phyloP scores from a whole-genome alignment of 768 basidiomycete species.

The Suillus cothurnatus region DNA sequence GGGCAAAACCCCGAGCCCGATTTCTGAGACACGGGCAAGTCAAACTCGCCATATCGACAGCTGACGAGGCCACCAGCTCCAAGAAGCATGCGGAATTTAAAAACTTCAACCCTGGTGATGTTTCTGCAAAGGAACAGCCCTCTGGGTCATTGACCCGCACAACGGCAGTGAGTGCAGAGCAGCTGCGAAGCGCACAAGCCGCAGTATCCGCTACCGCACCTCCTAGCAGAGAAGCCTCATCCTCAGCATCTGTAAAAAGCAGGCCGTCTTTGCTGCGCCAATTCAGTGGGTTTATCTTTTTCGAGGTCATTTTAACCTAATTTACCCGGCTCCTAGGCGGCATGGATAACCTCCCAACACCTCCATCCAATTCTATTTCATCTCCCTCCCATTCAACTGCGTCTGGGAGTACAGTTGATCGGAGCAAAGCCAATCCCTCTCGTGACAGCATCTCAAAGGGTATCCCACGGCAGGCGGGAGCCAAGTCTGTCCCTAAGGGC shows the following conservation, averaged over 20 bases:
- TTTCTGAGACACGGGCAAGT: not conserved
- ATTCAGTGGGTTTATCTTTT: conserved; percentile 6
- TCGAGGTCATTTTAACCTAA: not conserved
- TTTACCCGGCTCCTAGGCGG: not conserved
- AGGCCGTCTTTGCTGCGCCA: not conserved
- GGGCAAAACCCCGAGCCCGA: not conserved
- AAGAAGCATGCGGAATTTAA: conserved; percentile 1
- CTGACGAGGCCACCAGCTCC: not conserved
- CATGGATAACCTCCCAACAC: not conserved
- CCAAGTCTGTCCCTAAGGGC: not conserved
- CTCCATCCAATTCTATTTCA: not conserved
- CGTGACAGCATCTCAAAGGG: not conserved
- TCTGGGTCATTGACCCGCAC: not conserved
- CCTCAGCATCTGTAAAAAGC: not conserved
- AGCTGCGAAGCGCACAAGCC: not conserved
- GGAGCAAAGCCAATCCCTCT: not conserved
- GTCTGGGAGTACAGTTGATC: not conserved
- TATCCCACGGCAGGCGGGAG: not conserved
- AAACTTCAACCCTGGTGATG: conserved; percentile 1
- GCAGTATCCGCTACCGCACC: not conserved
- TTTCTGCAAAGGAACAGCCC: not conserved
- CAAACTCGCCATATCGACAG: not conserved
- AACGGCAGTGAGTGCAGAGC: not conserved
- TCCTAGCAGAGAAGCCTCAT: not conserved
- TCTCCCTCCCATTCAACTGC: not conserved